These are phyloP conservation scores for Russula sp. DNA, from an alignment of 768 basidiomycete genomes.

Conservation along the genomic window DNA sequence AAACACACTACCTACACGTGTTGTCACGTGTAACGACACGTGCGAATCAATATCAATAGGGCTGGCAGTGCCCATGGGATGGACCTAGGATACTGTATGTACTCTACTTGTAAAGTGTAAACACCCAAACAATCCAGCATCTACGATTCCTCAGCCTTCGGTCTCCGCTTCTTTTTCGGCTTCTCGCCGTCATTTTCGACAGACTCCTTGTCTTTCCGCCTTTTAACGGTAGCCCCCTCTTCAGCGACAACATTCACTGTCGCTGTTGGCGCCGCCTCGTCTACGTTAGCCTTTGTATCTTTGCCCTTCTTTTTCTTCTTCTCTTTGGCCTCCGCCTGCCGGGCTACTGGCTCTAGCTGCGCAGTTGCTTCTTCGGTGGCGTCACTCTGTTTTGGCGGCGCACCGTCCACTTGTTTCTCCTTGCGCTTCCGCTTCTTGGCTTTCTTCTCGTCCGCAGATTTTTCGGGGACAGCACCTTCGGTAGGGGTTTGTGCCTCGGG, in stretches of 20 bases:
- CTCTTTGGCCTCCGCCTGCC: background rate
- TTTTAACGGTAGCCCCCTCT: background rate
- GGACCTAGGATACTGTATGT: no score
- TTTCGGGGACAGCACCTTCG: conserved; percentile 5
- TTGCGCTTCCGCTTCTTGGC: conserved; percentile 29
- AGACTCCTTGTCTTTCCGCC: background rate
- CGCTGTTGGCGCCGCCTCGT: background rate
- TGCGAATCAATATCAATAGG: background rate
- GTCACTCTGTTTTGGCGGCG: conserved; percentile 6
- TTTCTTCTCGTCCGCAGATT: conserved; percentile 26
- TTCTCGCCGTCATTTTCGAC: background rate
- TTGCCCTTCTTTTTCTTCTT: conserved; percentile 1
- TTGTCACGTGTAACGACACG: conserved; percentile 8
- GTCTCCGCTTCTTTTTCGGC: conserved; percentile 4
- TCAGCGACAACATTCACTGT: background rate
- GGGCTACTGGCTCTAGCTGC: background rate
- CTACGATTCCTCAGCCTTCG: background rate
- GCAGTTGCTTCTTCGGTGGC: background rate
- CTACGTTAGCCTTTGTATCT: background rate
- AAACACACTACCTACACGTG: conserved; percentile 20
- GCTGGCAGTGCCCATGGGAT: no score
- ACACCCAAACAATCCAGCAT: background rate
- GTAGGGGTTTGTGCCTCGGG: conserved; percentile 19
- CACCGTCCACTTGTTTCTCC: conserved; percentile 22
- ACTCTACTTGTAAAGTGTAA: no score